Evolutionary conservation across 331 rosid genomes (phyloP).

Genomic region (Rhamnella rubrinervis): DNA sequence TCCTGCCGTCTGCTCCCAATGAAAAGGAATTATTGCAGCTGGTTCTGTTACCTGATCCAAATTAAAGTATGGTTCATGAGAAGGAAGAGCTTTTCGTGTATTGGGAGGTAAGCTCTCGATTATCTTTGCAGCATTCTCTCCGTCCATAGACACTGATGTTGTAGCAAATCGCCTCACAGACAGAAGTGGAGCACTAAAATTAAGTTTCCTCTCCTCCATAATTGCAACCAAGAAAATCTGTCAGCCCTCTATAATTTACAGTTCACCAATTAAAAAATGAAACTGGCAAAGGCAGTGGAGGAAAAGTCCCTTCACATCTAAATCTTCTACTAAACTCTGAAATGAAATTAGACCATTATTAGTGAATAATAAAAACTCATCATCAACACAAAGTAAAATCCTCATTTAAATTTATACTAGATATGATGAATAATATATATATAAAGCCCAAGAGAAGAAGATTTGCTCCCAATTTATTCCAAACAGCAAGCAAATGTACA

Average conservation of each 20-base stretch:
- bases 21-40: constrained; percentile 69
- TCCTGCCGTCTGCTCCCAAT: constrained; percentile 91
- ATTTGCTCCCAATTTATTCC: too few species aligned
- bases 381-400: neutral
- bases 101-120: constrained; percentile 32
- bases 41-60: constrained; percentile 74
- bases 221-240: constrained; percentile 21
- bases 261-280: constrained; percentile 20
- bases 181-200: constrained; percentile 81
- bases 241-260: constrained; percentile 21
- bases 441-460: too few species aligned
- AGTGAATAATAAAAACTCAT: neutral
- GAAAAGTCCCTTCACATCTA: constrained; percentile 9
- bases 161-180: constrained; percentile 83
- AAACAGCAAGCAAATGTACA: too few species aligned
- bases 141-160: constrained; percentile 34
- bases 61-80: constrained; percentile 40
- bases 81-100: constrained; percentile 41
- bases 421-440: neutral
- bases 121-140: constrained; percentile 44
- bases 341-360: neutral
- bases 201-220: constrained; percentile 77
- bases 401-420: neutral
- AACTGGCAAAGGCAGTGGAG: constrained; percentile 20
- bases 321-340: constrained; percentile 11